Evolutionary conservation across 495 filamentous ascomycete species (phyloP), one percentile per base, ranked within the genome.

Genomic region (Penicillium egyptiacum): DNA sequence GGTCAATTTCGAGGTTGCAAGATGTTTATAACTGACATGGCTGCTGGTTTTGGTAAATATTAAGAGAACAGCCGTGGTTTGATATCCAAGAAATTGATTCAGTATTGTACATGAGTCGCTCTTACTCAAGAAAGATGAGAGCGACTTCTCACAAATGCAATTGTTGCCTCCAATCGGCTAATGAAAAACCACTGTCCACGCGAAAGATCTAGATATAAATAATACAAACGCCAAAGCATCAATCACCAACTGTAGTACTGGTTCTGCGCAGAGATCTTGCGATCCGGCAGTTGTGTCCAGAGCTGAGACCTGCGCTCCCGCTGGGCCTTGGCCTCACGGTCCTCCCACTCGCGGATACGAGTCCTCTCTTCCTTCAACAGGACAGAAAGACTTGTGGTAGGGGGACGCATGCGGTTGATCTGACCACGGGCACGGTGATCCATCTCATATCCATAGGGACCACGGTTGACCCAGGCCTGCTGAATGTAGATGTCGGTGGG

Each of bases 351-450:
- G 31, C 94, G 82, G 48, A 96, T 85, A 30, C 90, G 79, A 1
- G 94, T 97, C 69, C 85, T 86, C 70, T 98, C 90, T 68, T 98
- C 94, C 77, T 98, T 98, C 68, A 98, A 75, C 5, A 96, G 62
- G 17, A 98, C 71, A 0, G 87, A 84, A n/a, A 97, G 82, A 55
- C 81, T 88, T 26, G 94, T 89, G 53, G 82, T 79, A 1, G 90
- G 93, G 60, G 81, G 78, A 43, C 75, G 75, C 68, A 91, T 70
- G 3, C 74, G 61, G 66, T 88, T 75, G 61, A 87, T 80, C 46
- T 75, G 69, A 12, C 90, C 90, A 57, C 88, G 77, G 1, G 90
- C 90, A 55, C 90, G 83, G 68, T 85, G 86, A 56, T 88, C 85
- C 4, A 76, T 64, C 5, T 73, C 73, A 20, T 41, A 57, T 2